Evolutionary conservation across 2,329 filamentous ascomycete genomes (phyloP).

Genomic region (Aspergillus luchuensis): DNA sequence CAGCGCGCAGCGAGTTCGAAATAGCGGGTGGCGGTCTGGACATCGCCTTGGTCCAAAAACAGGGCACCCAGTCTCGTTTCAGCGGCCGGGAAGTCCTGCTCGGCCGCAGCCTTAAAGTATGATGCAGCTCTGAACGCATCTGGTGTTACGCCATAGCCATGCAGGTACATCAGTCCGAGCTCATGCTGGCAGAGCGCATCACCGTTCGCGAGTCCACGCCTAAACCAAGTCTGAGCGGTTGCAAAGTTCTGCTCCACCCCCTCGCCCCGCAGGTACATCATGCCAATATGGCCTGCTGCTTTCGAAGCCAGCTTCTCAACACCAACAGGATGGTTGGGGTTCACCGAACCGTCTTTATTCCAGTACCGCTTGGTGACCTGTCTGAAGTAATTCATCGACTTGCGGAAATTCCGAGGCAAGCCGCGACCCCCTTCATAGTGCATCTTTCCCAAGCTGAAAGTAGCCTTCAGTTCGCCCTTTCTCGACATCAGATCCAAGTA

Average conservation of each 20-base stretch:
- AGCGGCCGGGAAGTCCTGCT: slow-evolving; percentile 76
- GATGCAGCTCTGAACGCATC: slow-evolving; percentile 73
- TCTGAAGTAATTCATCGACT: slow-evolving; percentile 79
- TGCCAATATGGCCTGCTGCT: slow-evolving; percentile 81
- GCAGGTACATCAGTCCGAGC: slow-evolving; percentile 77
- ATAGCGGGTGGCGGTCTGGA: slow-evolving; percentile 77
- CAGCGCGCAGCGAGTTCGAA: slow-evolving; percentile 84
- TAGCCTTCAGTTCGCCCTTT: slow-evolving; percentile 85
- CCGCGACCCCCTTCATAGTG: slow-evolving; percentile 85
- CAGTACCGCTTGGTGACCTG: slow-evolving; percentile 79
- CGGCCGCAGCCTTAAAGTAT: slow-evolving; percentile 75
- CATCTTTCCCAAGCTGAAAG: slow-evolving; percentile 79
- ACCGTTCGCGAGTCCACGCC: slow-evolving; percentile 71
- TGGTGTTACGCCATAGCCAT: slow-evolving; percentile 71
- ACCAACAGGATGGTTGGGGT: slow-evolving; percentile 67
- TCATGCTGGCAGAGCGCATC: slow-evolving; percentile 85
- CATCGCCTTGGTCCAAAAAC: slow-evolving; percentile 84
- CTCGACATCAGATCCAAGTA: slow-evolving; percentile 88
- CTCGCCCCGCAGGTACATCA: slow-evolving; percentile 88
- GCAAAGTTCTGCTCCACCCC: slow-evolving; percentile 77
- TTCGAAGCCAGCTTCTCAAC: slow-evolving; percentile 80
- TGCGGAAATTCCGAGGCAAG: slow-evolving; percentile 70
- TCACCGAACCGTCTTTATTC: slow-evolving; percentile 73
- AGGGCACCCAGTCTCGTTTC: slow-evolving; percentile 81
- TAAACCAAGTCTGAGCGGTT: slow-evolving; percentile 79